Percentiles rank a stretch among this genome's conserved stretches.
Conservation (phyloP, 441 rosid genomes). For the Pelargonium myrrhifolium region DNA sequence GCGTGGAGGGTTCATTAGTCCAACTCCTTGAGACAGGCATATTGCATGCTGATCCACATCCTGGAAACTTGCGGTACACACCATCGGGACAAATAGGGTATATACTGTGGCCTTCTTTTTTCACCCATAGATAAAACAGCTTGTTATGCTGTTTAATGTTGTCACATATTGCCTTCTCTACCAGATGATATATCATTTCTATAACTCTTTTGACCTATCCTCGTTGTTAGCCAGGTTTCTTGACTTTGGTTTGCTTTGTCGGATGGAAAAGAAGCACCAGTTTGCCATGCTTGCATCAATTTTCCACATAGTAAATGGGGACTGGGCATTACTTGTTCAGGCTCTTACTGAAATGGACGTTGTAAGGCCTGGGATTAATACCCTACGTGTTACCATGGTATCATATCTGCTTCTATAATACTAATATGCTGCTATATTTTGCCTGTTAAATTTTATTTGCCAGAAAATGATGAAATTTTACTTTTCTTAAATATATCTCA, state of each 20-base stretch:
- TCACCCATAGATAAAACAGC: slow-evolving; percentile 12
- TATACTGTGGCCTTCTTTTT: slow-evolving; percentile 8
- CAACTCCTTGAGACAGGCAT: slow-evolving; percentile 95
- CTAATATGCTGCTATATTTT: slow-evolving; percentile 9
- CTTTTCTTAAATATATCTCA: background rate
- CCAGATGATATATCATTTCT: background rate
- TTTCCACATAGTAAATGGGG: slow-evolving; percentile 89
- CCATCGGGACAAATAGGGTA: slow-evolving; percentile 87
- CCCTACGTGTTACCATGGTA: slow-evolving; percentile 67
- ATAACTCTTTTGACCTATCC: background rate
- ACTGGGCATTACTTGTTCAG: slow-evolving; percentile 73
- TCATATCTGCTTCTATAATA: slow-evolving; percentile 11
- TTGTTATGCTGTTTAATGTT: slow-evolving; percentile 17
- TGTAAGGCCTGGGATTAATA: slow-evolving; percentile 69
- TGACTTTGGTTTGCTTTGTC: slow-evolving; percentile 93
- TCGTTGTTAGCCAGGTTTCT: slow-evolving; percentile 47
- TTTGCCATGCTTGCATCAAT: slow-evolving; percentile 91
- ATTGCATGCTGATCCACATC: slow-evolving; percentile 97
- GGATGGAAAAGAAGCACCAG: slow-evolving; percentile 86
- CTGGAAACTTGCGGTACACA: slow-evolving; percentile 86
- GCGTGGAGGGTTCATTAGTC: slow-evolving; percentile 80
- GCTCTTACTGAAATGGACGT: slow-evolving; percentile 89
- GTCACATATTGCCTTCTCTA: slow-evolving; percentile 17
- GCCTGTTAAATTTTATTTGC: slow-evolving; percentile 9
- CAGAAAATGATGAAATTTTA: slow-evolving; percentile 4